Evolutionary conservation across 768 basidiomycete species (phyloP), one percentile per base, ranked within the genome.

Genomic region (Trametes cingulata): DNA sequence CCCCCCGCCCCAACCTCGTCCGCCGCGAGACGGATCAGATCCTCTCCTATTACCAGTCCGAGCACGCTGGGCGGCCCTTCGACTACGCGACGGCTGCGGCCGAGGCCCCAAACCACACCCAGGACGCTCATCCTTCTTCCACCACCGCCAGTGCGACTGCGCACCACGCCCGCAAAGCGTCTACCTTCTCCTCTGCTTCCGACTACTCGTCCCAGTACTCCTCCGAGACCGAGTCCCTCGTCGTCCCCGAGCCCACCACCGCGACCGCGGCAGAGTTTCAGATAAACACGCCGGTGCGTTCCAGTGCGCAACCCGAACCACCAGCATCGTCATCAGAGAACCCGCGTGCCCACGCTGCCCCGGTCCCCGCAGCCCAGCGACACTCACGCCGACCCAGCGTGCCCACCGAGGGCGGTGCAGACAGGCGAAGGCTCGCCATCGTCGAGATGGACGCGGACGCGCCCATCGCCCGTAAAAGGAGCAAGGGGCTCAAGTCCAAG

Each of bases 341-440:
- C 13, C 35, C 62, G 22, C 25, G 49, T 19, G 46, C 62, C 43
- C 42, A 58, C 62, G 49, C 52, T 19, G 41, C 33, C 52, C 27
- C 41, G 37, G 52, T 50, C 46, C 29, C 29, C 29, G 29, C 29
- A 33, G 29, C 29, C 4, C 29, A 33, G 4, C 47, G 60, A 24
- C 70, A 71, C 57, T 64, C 75, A 59, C 76, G 76, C 17, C 78
- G 85, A 60, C 75, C 81, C 27, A 83, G 80, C 65, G 72, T 77
- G 17, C 84, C 82, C 19, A 82, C 87, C 0, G 80, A 83, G 68
- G 85, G 84, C 60, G 80, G 82, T 65, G 75, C 80, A 52, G 87
- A 88, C 74, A 82, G 87, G 67, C 79, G 88, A 50, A 78, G 86
- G 58, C 75, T 88, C 50, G 86, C 86, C 43, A 84, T 90, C 62